phyloP scores from a whole-genome alignment of 306 rosid genomes.

The Dalbergia cochinchinensis region DNA sequence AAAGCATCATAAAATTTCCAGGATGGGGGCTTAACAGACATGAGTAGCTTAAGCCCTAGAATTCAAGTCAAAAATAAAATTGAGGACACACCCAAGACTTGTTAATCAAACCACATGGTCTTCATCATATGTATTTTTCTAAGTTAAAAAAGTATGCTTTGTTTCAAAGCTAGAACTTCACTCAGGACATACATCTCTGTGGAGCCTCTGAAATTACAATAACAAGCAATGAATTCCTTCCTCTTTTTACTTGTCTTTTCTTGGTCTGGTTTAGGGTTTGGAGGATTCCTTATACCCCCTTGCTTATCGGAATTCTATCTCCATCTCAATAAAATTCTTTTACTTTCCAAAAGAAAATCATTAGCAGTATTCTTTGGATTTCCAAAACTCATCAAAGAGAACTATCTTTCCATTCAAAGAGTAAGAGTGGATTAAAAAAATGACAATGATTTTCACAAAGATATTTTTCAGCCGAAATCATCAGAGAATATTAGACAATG shows the following conservation, averaged over 20 bases:
- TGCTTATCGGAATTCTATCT: background rate
- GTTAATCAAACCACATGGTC: background rate
- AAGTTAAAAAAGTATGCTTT: background rate
- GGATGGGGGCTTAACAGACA: background rate
- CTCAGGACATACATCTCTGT: background rate
- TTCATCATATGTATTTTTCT: background rate
- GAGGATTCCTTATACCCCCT: background rate
- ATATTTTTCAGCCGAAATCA: too few species aligned
- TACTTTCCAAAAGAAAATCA: background rate
- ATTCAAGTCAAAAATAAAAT: background rate
- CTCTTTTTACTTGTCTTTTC: background rate
- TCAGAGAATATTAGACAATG: background rate
- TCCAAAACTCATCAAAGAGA: background rate
- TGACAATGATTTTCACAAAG: background rate
- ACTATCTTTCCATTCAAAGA: background rate
- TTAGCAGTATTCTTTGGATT: background rate
- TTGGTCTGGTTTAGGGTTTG: background rate
- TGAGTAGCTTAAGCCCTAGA: background rate
- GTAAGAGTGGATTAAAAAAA: background rate
- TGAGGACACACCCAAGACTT: background rate
- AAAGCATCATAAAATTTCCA: constrained; percentile 18
- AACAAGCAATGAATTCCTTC: background rate
- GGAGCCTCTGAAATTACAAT: background rate
- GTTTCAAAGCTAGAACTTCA: background rate
- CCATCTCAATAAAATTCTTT: background rate